These are phyloP conservation scores for Claviceps quebecensis DNA, from an alignment of 2,329 filamentous ascomycete species.

Conservation along the genomic window DNA sequence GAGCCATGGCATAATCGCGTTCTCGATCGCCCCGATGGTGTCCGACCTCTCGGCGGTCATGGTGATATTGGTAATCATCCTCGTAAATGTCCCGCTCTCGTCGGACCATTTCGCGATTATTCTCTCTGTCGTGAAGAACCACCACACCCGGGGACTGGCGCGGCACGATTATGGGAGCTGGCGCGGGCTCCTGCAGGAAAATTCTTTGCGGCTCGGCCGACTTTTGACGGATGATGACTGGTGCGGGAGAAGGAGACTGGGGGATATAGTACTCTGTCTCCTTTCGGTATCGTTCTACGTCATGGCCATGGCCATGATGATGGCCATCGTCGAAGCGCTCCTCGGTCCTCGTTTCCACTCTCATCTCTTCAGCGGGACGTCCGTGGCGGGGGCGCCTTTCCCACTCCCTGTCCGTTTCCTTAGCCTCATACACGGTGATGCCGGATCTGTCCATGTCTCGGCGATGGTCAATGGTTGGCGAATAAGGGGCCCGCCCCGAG, in stretches of 20 bases:
- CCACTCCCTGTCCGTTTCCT: conserved; percentile 26
- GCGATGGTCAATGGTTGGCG: conserved; percentile 26
- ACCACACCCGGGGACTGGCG: conserved; percentile 31
- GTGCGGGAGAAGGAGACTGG: conserved; percentile 32
- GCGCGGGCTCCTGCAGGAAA: conserved; percentile 44
- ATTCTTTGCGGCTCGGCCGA: conserved; percentile 43
- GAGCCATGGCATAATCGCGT: conserved; percentile 18
- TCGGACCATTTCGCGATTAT: conserved; percentile 21
- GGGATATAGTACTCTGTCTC: conserved; percentile 49
- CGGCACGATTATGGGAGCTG: conserved; percentile 36
- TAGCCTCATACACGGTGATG: conserved; percentile 23
- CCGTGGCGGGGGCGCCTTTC: conserved; percentile 26
- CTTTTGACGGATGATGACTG: conserved; percentile 43
- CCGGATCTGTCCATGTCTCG: conserved; percentile 15
- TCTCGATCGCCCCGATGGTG: conserved; percentile 20
- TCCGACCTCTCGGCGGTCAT: conserved; percentile 29
- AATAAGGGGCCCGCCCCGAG: conserved; percentile 26
- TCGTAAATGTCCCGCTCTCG: conserved; percentile 22
- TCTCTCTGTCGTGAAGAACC: conserved; percentile 28
- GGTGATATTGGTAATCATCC: conserved; percentile 39
- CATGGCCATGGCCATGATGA: conserved; percentile 32
- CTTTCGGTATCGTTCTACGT: conserved; percentile 45
- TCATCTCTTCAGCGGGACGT: conserved; percentile 35
- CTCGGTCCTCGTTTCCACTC: conserved; percentile 38
- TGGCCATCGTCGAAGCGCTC: conserved; percentile 32